Base-by-base conservation (phyloP, 2,329 filamentous ascomycete species). In the Colletotrichum destructivum region DNA sequence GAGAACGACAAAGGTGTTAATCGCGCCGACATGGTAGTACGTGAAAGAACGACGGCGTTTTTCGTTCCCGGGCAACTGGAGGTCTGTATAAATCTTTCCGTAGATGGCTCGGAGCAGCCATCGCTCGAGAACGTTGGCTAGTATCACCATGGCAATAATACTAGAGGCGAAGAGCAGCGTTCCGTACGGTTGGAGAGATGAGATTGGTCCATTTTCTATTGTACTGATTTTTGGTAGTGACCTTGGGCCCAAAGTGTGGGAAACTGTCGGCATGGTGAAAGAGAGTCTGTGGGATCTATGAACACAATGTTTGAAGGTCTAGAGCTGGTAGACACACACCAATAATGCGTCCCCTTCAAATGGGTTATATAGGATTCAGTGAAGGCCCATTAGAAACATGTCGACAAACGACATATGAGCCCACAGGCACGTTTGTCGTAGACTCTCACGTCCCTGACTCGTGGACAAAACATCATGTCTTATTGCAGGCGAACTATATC, bases 11-110 rank as follows among this genome's bases (percentile, higher is more conserved):
- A 69, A 16, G 16, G 69, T 67, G 21, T 55, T 52, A n/a, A 66
- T 15, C 16, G 51, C 59, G 55, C 69, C 72, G 54, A 75, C 13
- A 18, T 74, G 69, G 35, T 70, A 71, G 44, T 74, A 74, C 4
- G 62, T 68, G 46, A 75, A 75, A 0, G 73, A 72, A 2, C 69
- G 60, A 4, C 72, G 69, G 3, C 56, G 72, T 12, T 68, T 71
- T 31, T 75, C 73, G 42, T 63, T 62, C 2, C 55, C 72, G 1
- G 68, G 69, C 2, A 31, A 16, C 21, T 62, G 49, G 18, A 74
- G 52, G 0, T 6, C 44, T 2, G 40, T 42, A 55, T 71, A 74
- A 9, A 68, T 38, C 2, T 52, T 42, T 21, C 66, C 55, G 47
- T 73, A 73, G 35, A 71, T 15, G 6, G 18, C 26, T 15, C 26